These are phyloP conservation scores for Ambrosia artemisiifolia DNA, from an alignment of 129 eudicot genomes.

Conservation along the genomic window DNA sequence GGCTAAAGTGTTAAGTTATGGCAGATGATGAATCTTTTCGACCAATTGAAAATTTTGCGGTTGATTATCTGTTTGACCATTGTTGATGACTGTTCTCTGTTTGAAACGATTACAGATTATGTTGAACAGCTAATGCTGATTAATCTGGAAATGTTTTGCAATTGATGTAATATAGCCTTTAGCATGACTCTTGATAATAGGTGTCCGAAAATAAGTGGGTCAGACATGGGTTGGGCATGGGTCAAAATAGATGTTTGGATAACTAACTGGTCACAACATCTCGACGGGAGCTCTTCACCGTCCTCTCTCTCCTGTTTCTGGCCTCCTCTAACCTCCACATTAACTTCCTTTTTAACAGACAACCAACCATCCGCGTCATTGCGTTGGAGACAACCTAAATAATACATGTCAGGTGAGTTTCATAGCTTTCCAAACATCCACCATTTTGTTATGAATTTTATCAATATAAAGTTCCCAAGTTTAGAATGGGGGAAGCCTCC, in stretches of 20 bases:
- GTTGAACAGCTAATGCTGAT: neutral
- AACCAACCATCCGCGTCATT: too few species aligned
- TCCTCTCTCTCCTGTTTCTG: too few species aligned
- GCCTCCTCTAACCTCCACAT: too few species aligned
- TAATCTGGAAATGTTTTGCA: neutral
- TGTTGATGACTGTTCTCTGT: neutral
- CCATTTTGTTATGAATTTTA: too few species aligned
- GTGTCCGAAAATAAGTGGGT: neutral
- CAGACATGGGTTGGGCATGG: neutral
- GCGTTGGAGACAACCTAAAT: too few species aligned
- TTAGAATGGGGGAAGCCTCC: too few species aligned
- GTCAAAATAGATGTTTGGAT: neutral
- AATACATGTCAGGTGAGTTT: too few species aligned
- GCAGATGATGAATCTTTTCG: conserved; percentile 9
- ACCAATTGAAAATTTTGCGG: neutral
- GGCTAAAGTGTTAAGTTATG: conserved; percentile 12
- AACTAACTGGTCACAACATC: neutral
- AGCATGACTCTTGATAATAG: neutral
- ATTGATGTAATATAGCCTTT: neutral
- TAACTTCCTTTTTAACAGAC: too few species aligned
- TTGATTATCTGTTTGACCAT: neutral
- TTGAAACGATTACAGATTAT: neutral
- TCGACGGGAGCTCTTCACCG: too few species aligned
- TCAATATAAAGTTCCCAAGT: too few species aligned
- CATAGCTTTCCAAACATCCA: too few species aligned